Evolutionary conservation across 257 asterid genomes (phyloP), one percentile per base, ranked within the genome.

Genomic region (Lantana camara): DNA sequence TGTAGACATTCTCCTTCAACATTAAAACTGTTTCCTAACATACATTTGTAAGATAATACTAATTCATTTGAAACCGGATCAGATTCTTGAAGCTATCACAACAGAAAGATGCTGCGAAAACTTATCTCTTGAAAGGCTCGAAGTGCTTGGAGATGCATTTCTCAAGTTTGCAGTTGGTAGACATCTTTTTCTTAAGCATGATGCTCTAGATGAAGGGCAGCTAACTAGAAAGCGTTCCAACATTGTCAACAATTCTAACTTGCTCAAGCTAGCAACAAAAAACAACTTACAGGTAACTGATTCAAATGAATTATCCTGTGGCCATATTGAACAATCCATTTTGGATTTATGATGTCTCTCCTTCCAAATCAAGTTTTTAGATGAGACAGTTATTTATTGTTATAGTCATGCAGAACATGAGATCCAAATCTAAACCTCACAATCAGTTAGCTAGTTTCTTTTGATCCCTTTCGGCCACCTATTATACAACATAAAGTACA

Each of bases 1-100:
- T 16, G 60, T 14, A 27, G n/a, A 5, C 41, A 44, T 45, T 57
- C 66, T 47, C 52, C 38, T 57, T 67, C 44, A 49, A 29, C 40
- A 29, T 15, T 60, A 52, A 20, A 41, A 56, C 62, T 45, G 46
- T 64, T 17, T 38, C 70, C 51, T 3, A 53, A 60, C 61, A 40
- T 57, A 49, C 45, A 49, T 35, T 63, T 40, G 41, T 69, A 51
- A 49, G 49, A 47, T 73, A 67, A 57, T 79, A 52, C 59, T 49
- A 37, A 34, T 51, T 60, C 56, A 57, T 64, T 59, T 80, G 48
- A 63, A 72, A 62, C 60, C 70, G 69, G 64, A 46, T 65, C 88
- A 94, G 99, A 82, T 94, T 84, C 99, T 94, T 77, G 96, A 94
- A 86, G 99, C 99, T 66, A 87, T 94, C 66, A 94, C 97, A 44